Conservation (phyloP, 805 yeast genomes). For the Isabelozyma heimii region DNA sequence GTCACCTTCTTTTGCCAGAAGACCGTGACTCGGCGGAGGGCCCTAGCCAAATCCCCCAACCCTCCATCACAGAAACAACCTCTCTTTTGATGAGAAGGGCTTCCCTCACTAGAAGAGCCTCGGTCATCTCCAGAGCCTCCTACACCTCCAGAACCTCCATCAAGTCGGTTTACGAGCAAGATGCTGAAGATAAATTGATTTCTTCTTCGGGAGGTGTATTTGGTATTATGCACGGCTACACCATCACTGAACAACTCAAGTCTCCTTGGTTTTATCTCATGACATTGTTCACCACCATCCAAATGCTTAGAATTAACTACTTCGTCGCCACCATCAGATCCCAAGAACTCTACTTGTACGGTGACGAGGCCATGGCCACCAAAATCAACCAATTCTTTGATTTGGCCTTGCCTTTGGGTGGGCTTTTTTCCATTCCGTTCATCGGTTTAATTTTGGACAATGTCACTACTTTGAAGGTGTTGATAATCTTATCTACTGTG, state of each 20-base stretch:
- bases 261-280: constrained; percentile 78
- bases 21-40: constrained; percentile 27
- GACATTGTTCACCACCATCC: constrained; percentile 77
- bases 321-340: constrained; percentile 86
- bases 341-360: constrained; percentile 74
- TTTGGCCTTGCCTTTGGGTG: constrained; percentile 84
- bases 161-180: constrained; percentile 65
- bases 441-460: constrained; percentile 80
- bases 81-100: constrained; percentile 35
- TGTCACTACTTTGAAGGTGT: constrained; percentile 56
- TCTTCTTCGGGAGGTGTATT: constrained; percentile 64
- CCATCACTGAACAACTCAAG: constrained; percentile 47
- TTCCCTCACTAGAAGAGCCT: constrained; percentile 27
- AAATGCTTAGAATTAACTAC: constrained; percentile 89
- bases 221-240: constrained; percentile 71
- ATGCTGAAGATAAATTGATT: constrained; percentile 55
- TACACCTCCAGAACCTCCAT: constrained; percentile 31
- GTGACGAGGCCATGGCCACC: constrained; percentile 50
- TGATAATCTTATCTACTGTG: constrained; percentile 49
- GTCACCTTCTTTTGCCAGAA: constrained; percentile 38
- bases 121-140: constrained; percentile 34
- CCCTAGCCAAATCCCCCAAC: constrained; percentile 17
- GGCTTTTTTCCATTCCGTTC: constrained; percentile 80
- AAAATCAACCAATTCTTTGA: constrained; percentile 75
- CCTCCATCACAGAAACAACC: constrained; percentile 40